Evolutionary conservation across 2,329 filamentous ascomycete genomes (phyloP).

Genomic region (Exutisphaerella laricina): DNA sequence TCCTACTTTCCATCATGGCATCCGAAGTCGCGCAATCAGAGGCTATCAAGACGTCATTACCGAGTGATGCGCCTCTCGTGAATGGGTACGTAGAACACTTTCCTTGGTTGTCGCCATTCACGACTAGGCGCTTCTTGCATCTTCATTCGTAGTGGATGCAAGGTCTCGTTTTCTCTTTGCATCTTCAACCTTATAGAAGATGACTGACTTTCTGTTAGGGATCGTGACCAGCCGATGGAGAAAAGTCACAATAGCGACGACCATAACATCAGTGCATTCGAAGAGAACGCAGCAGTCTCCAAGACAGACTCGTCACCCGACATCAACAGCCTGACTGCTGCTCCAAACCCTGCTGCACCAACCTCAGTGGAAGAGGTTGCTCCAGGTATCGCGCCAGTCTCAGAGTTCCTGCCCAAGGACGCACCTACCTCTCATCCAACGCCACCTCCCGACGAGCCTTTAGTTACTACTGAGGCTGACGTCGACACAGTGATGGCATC

Average conservation of each 20-base stretch:
- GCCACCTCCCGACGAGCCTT: conserved; percentile 39
- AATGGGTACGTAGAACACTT: conserved; percentile 18
- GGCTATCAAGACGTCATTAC: conserved; percentile 11
- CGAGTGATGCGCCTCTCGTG: conserved; percentile 16
- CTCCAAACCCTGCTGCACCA: conserved; percentile 27
- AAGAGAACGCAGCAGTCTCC: conserved; percentile 18
- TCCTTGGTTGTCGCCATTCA: conserved; percentile 4
- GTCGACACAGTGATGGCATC: conserved; percentile 25
- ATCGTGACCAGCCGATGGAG: conserved; percentile 14
- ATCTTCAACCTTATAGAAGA: not conserved
- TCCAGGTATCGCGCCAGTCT: conserved; percentile 40
- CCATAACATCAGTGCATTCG: conserved; percentile 23
- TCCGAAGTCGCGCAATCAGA: conserved; percentile 21
- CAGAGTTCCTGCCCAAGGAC: conserved; percentile 40
- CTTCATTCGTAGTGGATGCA: conserved; percentile 8
- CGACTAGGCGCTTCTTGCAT: not conserved
- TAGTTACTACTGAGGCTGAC: conserved; percentile 26
- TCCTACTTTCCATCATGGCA: conserved; percentile 15
- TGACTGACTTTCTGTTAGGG: conserved; percentile 7
- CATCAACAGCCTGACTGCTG: conserved; percentile 14
- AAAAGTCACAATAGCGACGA: conserved; percentile 10
- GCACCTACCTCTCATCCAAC: conserved; percentile 40
- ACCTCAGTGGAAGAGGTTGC: conserved; percentile 39
- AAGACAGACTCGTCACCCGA: conserved; percentile 20
- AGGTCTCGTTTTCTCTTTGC: conserved; percentile 1